Percentiles rank a stretch among this genome's conserved stretches.
Conservation (phyloP, 768 basidiomycete genomes). For the Mycena pura region DNA sequence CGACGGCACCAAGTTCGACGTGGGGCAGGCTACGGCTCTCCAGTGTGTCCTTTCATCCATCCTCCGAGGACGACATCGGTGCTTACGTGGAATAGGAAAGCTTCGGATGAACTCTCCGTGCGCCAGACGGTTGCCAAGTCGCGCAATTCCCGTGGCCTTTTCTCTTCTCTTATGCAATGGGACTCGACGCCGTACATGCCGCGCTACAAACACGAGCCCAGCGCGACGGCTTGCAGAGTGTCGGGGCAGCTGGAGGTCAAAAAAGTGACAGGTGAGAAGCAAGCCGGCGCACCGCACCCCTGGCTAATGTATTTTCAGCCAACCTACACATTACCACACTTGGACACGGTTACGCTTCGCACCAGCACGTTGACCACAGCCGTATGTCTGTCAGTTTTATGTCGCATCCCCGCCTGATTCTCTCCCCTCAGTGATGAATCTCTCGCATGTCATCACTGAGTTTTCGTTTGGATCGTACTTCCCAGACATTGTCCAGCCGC, state of each 20-base stretch:
- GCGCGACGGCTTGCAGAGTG: constrained; percentile 84
- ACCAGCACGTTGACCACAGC: constrained; percentile 85
- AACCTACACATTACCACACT: constrained; percentile 95
- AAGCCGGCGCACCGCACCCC: not conserved
- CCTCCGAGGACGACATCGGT: not conserved
- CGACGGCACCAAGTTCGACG: constrained; percentile 87
- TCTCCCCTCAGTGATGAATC: constrained; percentile 79
- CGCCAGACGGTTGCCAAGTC: constrained; percentile 76
- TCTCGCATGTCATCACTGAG: constrained; percentile 95
- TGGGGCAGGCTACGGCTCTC: constrained; percentile 78
- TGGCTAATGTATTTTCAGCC: no score
- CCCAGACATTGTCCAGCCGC: constrained; percentile 92
- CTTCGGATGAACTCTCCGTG: constrained; percentile 70
- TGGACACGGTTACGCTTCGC: constrained; percentile 92
- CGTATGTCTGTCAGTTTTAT: constrained; percentile 54
- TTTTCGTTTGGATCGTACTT: constrained; percentile 97
- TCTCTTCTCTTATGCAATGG: constrained; percentile 59
- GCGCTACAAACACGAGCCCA: constrained; percentile 71
- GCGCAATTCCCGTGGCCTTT: constrained; percentile 75
- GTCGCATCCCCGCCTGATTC: not conserved
- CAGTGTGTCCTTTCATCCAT: constrained; percentile 47
- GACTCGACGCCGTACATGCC: constrained; percentile 63
- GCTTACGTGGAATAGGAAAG: constrained; percentile 50
- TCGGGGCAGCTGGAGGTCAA: constrained; percentile 85
- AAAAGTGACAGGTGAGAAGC: constrained; percentile 78